Evolutionary conservation across 192 early-diverging fungal species (phyloP).

Genomic region (Mortierella hygrophila): DNA sequence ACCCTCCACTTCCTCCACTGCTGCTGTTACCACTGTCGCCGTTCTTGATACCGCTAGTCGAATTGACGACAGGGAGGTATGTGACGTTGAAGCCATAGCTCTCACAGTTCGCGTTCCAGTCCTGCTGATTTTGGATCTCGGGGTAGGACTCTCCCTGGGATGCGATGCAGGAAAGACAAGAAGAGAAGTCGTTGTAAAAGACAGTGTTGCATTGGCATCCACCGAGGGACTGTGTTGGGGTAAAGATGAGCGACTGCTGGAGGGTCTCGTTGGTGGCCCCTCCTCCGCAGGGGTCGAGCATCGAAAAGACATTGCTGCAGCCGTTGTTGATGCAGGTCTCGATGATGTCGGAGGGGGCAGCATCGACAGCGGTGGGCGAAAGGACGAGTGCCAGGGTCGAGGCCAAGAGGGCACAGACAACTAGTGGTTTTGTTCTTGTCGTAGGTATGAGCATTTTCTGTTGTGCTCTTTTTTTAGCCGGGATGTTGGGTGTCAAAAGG

Average conservation of each 20-base stretch:
- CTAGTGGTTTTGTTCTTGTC: background rate
- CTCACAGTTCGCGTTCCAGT: constrained; percentile 33
- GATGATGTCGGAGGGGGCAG: constrained; percentile 18
- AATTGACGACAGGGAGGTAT: constrained; percentile 17
- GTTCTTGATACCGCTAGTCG: background rate
- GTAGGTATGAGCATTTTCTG: background rate
- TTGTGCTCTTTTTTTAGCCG: constrained; percentile 1
- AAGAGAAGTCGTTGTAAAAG: constrained; percentile 28
- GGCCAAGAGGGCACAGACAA: background rate
- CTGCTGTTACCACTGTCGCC: background rate
- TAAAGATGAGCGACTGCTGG: constrained; percentile 45
- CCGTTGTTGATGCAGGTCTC: constrained; percentile 23
- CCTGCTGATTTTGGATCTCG: constrained; percentile 45
- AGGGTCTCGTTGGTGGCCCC: constrained; percentile 38
- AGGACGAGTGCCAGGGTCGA: background rate
- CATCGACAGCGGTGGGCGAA: background rate
- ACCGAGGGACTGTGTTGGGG: constrained; percentile 38
- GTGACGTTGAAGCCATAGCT: constrained; percentile 44
- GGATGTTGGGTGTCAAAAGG: background rate
- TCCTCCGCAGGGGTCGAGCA: constrained; percentile 44
- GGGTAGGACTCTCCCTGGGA: constrained; percentile 28
- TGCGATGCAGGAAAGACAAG: constrained; percentile 42
- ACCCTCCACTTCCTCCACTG: constrained; percentile 13
- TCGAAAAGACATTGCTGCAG: constrained; percentile 21
- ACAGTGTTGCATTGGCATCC: constrained; percentile 43